Evolutionary conservation across 202 grass and related monocot species (phyloP), one percentile per base, ranked within the genome.

Genomic region (Elaeis oleifera): DNA sequence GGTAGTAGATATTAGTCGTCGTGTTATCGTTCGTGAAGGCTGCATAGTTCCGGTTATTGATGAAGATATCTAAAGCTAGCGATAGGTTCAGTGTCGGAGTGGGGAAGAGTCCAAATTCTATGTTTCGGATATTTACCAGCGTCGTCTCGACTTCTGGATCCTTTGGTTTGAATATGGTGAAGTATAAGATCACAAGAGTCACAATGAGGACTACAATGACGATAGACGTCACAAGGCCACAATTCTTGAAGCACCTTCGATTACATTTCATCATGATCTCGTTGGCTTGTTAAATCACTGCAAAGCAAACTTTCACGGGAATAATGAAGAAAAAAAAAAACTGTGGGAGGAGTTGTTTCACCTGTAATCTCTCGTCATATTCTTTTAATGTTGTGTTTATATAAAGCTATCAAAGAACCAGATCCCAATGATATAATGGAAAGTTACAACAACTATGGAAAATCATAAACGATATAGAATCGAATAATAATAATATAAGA

Each of bases 31-130:
- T 81, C 57, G 74, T 59, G 85, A 23, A 95, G 20, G 49, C 69
- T 1, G 81, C 62, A 23, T 68, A 44, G 80, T 89, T 89, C 8
- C 78, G 91, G 81, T 96, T 91, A 57, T 16, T 51, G 23, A 90
- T 64, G 70, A 64, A 50, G 52, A 96, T 74, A 32, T 81, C 71
- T 7, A 81, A 67, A 0, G 68, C 74, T 16, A 85, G 68, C 1
- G 75, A 63, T 6, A 79, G 0, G 56, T 61, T 69, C 0, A 96
- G 70, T 7, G 14, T 5, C 20, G 83, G 21, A 18, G 19, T 69
- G 6, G 84, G 84, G 0, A 57, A 27, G 1, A 85, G 57, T 13
- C 19, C 20, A 63, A 83, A 74, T 8, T 74, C 44, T 4, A 85
- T 31, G 53, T 71, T 3, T 18, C 19, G 13, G 49, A 90, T 1